Evolutionary conservation across 306 rosid genomes (phyloP).

Genomic region (Psophocarpus tetragonolobus): DNA sequence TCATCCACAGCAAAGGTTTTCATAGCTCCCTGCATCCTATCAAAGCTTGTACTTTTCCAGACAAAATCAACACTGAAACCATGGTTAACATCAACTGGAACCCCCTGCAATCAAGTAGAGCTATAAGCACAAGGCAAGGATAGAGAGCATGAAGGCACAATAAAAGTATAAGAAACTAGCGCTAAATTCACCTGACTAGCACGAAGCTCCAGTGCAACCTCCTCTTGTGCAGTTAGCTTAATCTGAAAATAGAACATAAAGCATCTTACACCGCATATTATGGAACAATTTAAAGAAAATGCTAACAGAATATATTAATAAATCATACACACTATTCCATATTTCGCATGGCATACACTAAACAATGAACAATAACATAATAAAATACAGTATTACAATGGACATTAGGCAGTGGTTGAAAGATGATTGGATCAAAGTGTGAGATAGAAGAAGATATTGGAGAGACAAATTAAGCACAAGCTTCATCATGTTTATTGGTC

Average conservation of each 20-base stretch:
- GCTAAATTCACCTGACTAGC: conserved; percentile 76
- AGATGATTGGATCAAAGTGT: neutral
- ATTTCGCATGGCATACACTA: neutral
- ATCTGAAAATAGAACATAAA: conserved; percentile 57
- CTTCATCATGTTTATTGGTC: neutral
- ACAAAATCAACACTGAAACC: conserved; percentile 99
- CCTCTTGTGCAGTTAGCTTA: conserved; percentile 97
- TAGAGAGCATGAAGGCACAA: conserved; percentile 4
- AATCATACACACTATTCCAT: neutral
- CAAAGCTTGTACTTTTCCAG: conserved; percentile 99
- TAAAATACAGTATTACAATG: neutral
- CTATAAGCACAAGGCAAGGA: conserved; percentile 21
- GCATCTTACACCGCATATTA: neutral
- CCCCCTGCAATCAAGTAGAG: conserved; percentile 70
- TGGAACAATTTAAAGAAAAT: neutral
- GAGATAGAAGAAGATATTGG: neutral
- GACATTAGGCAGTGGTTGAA: neutral
- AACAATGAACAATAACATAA: neutral
- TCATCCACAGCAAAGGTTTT: conserved; percentile 98
- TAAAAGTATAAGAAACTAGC: neutral
- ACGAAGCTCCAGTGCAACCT: conserved; percentile 98
- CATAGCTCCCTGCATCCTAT: conserved; percentile 99
- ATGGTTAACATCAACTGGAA: conserved; percentile 93
- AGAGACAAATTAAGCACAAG: neutral
- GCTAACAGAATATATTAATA: neutral